A percentile compares a stretch with the other conserved stretches of the same genome.
Evolutionary conservation across 1,284 basidiomycete species (phyloP).

Genomic region (Rhodotorula sp.): DNA sequence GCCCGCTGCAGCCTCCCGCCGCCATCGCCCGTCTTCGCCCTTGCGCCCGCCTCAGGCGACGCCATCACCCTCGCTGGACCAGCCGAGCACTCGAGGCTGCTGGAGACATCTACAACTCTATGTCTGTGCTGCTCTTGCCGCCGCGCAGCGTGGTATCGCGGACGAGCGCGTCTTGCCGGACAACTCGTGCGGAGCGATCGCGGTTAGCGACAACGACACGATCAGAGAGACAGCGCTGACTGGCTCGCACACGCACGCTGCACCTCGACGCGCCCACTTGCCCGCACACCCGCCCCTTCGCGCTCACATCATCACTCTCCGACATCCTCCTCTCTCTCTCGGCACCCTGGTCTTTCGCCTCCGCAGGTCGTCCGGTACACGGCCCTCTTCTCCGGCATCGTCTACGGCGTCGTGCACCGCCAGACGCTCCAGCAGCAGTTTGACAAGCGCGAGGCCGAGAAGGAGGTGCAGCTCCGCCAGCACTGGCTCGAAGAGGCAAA

Average conservation of each 20-base stretch:
- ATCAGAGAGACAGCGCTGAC: background rate
- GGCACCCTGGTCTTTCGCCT: background rate
- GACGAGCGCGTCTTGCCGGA: background rate
- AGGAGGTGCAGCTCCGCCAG: constrained; percentile 70
- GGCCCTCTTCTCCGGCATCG: constrained; percentile 80
- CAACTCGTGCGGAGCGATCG: background rate
- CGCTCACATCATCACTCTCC: background rate
- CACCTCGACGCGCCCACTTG: background rate
- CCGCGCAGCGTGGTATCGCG: too few relatives aligned
- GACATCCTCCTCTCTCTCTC: background rate
- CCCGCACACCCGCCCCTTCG: background rate
- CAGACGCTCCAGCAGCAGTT: constrained; percentile 82
- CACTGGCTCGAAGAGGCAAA: constrained; percentile 82
- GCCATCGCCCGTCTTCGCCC: background rate
- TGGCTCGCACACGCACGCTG: background rate
- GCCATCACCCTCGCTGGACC: background rate
- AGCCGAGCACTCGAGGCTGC: too few relatives aligned
- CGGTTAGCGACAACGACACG: too few relatives aligned
- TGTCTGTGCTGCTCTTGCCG: background rate
- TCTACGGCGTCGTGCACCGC: constrained; percentile 91
- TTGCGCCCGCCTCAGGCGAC: background rate
- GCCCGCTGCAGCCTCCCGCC: background rate
- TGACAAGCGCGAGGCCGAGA: constrained; percentile 68
- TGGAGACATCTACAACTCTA: too few relatives aligned
- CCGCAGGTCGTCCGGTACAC: constrained; percentile 90